A percentile compares a stretch with the other conserved stretches of the same genome.
Evolutionary conservation across 177 flowering plant genomes (phyloP).

Genomic region (Telopea speciosissima): DNA sequence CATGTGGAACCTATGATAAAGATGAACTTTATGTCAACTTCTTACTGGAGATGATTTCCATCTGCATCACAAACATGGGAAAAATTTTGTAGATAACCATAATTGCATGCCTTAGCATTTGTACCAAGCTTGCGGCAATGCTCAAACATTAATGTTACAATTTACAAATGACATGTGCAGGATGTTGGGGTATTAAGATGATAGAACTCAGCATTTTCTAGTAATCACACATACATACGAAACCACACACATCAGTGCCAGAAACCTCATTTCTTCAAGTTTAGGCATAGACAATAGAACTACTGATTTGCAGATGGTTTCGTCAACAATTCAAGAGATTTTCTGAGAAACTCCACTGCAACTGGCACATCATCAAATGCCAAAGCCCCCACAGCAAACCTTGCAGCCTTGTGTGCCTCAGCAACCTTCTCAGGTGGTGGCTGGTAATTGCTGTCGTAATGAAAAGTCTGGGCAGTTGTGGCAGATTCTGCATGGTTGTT

Average conservation of each 20-base stretch:
- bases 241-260: background rate
- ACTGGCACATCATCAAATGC: conserved; percentile 94
- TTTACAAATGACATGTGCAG: background rate
- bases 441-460: conserved; percentile 69
- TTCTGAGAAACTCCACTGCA: conserved; percentile 77
- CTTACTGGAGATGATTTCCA: no score
- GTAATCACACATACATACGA: conserved; percentile 8
- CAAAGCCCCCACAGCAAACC: conserved; percentile 96
- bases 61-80: no score
- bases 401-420: conserved; percentile 98
- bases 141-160: no score
- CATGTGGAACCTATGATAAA: no score
- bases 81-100: no score
- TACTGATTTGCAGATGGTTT: conserved; percentile 72
- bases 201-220: conserved; percentile 1
- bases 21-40: no score
- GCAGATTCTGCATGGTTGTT: conserved; percentile 29
- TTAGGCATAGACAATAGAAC: conserved; percentile 5
- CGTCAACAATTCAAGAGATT: conserved; percentile 83
- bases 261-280: conserved; percentile 1
- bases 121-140: no score
- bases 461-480: conserved; percentile 31
- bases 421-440: conserved; percentile 89
- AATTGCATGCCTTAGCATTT: no score
- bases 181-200: background rate